A percentile compares a stretch with the other conserved stretches of the same genome.
These are phyloP conservation scores for Tylopilus sp. DNA, from an alignment of 768 basidiomycete genomes.

Conservation along the genomic window DNA sequence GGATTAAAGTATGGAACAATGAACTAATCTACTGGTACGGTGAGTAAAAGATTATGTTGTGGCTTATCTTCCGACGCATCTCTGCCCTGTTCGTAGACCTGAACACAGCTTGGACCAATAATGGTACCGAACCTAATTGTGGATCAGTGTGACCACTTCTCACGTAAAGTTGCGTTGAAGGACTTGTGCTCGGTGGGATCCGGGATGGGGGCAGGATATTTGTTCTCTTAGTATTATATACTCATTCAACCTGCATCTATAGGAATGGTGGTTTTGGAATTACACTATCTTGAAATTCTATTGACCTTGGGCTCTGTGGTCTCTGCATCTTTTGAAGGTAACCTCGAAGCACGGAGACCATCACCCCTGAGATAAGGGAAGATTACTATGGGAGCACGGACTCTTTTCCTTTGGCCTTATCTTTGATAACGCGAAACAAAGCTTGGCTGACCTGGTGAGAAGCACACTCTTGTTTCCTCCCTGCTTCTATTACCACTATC, in stretches of 20 bases:
- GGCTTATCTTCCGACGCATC: no score
- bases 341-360: not conserved
- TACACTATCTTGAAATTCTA: not conserved
- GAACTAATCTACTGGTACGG: no score
- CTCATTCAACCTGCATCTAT: not conserved
- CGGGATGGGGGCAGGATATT: no score
- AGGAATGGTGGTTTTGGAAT: not conserved
- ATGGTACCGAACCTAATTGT: no score
- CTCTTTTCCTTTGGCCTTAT: constrained; percentile 13
- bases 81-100: no score
- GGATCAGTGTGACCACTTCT: no score
- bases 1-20: no score
- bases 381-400: not conserved
- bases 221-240: no score
- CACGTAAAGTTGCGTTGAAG: no score
- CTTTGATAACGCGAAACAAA: constrained; percentile 2
- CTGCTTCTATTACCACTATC: not conserved
- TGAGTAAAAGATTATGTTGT: no score
- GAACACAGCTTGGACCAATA: no score
- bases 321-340: not conserved
- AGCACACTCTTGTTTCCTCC: not conserved
- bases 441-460: constrained; percentile 1
- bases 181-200: no score
- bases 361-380: constrained; percentile 12
- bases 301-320: not conserved